These are phyloP conservation scores for Colletotrichum tropicale DNA, from an alignment of 2,329 filamentous ascomycete species.

Conservation along the genomic window DNA sequence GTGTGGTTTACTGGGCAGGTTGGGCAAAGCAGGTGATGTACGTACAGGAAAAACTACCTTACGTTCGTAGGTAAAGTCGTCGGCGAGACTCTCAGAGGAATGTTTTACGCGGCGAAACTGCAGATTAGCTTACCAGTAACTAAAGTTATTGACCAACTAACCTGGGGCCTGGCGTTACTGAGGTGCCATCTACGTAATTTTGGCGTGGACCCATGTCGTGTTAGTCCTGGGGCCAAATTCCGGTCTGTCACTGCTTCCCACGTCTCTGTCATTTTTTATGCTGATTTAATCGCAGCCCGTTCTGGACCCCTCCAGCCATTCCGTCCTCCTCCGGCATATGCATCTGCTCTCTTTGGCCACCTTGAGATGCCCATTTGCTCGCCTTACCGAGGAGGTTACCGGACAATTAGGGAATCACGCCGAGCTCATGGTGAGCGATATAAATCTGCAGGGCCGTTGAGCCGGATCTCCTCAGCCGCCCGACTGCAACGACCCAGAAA, in stretches of 20 bases:
- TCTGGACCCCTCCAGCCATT: background rate
- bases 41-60: background rate
- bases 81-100: background rate
- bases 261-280: background rate
- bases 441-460: conserved; percentile 8
- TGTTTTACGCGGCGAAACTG: background rate
- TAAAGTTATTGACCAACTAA: background rate
- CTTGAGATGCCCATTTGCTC: background rate
- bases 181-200: conserved; percentile 11
- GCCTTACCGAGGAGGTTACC: background rate
- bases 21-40: background rate
- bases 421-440: conserved; percentile 10
- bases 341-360: background rate
- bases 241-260: background rate
- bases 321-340: background rate
- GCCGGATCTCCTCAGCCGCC: background rate
- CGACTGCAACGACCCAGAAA: background rate
- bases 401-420: background rate
- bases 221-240: background rate
- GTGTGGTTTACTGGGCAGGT: background rate
- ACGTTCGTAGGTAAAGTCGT: background rate
- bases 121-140: background rate
- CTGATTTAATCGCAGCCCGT: background rate
- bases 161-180: background rate
- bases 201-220: background rate